These are phyloP conservation scores for Strobilomyces dryophilus DNA, from an alignment of 768 basidiomycete genomes.

Conservation along the genomic window DNA sequence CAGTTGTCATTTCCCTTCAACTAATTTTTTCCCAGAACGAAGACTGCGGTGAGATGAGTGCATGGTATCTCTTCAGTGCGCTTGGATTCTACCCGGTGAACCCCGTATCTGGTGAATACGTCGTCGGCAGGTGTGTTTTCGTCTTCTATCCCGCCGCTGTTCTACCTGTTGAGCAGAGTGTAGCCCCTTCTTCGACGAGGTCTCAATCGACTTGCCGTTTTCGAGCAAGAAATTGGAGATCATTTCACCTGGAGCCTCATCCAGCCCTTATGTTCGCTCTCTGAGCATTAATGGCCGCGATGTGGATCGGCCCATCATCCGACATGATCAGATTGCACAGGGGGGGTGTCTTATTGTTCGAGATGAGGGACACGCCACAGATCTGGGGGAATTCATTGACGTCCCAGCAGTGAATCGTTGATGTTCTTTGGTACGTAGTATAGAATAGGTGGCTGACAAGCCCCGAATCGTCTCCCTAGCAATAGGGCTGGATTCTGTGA, in stretches of 20 bases:
- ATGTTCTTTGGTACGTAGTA: too few relatives aligned
- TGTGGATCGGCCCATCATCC: conserved; percentile 46
- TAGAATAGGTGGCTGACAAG: too few relatives aligned
- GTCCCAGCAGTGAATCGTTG: background rate
- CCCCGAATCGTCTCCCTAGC: too few relatives aligned
- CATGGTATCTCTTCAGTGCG: conserved; percentile 58
- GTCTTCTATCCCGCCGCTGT: background rate
- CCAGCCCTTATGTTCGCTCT: conserved; percentile 56
- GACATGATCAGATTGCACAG: conserved; percentile 53
- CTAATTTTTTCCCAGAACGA: conserved; percentile 54
- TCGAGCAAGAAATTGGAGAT: conserved; percentile 42
- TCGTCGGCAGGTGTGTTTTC: conserved; percentile 61
- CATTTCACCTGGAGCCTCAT: conserved; percentile 50
- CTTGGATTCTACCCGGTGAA: conserved; percentile 71
- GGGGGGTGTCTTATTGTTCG: conserved; percentile 60
- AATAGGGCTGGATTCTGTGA: too few relatives aligned
- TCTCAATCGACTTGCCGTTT: conserved; percentile 53
- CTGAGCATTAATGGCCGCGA: conserved; percentile 51
- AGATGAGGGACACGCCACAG: conserved; percentile 54
- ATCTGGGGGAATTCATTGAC: conserved; percentile 34
- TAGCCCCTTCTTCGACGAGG: conserved; percentile 51
- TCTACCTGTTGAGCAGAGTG: background rate
- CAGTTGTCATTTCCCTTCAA: background rate
- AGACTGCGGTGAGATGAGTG: conserved; percentile 89
- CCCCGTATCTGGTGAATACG: conserved; percentile 70